Evolutionary conservation across 768 basidiomycete species (phyloP), one percentile per base, ranked within the genome.

Genomic region (Lactifluus echinatus): DNA sequence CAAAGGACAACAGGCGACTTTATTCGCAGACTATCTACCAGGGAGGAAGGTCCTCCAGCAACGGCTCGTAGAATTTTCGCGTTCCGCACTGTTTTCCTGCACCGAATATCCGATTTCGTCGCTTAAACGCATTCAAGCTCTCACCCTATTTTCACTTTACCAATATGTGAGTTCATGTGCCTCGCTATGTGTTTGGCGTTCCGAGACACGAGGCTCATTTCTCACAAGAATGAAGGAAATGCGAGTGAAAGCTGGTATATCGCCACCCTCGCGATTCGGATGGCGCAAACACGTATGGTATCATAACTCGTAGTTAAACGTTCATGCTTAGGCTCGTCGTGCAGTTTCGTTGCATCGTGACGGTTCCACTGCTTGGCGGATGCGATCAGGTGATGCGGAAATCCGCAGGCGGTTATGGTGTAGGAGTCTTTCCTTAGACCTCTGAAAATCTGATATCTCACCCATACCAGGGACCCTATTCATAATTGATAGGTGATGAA

Each of bases 321-420:
- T n/a, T 36, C 36, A 36, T 2, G 10, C 43, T 61, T 8, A 55
- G 43, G 28, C 8, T 1, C 24, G 11, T 11, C 36, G 3, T 0
- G 21, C 39, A 66, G 65, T 66, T 19, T 60, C 56, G 1, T 59
- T 66, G 63, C 54, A 66, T 40, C 65, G 65, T 23, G 65, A 66
- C 21, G 65, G 65, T 23, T 26, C 49, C 19, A 61, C 55, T 14
- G 44, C 55, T 5, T 66, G 65, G 65, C 44, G 44, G n/a, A 63
- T 66, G 59, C 50, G 50, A 36, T 59, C 65, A n/a, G 47, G 54
- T 28, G 65, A 63, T 15, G 65, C 65, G 8, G 65, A 66, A 55
- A 29, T 64, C 1, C 53, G 63, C 23, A 55, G 65, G 48, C 39
- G 65, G 14, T 19, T 66, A 26, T 66, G 65, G 65, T 66, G 65